Evolutionary conservation across 1,284 basidiomycete genomes (phyloP), one percentile per base, ranked within the genome.

Genomic region (Phellinidium pouzarii): DNA sequence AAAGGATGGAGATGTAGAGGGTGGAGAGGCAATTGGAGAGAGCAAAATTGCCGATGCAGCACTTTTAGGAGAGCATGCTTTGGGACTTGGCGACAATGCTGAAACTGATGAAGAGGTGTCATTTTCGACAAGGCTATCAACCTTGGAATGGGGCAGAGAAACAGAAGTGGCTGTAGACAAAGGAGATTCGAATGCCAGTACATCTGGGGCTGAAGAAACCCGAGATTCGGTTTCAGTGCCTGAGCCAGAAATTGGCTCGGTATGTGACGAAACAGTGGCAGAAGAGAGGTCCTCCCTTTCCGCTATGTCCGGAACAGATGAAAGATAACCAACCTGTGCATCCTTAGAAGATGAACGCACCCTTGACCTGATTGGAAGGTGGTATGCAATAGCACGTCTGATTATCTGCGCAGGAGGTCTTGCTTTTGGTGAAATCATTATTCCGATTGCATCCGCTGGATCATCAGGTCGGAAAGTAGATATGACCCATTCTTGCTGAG

Each of bases 81-180:
- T 44, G 19, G 54, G 25, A 37, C 52, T 55, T 11, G 56, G 31
- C 12, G 55, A 50, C 14, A 58, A 43, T 17, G 52, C 53, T 3
- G 55, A 45, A 19, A 56, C 41, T 25, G 53, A 3, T 17, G 49
- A 23, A 17, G 25, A 43, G n/a, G 45, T 41, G 8, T 50, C 23
- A 20, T 54, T 51, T 38, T 59, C 54, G 11, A 52, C 27, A 27
- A 56, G 49, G 2, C 38, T 52, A 19, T 59, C 54, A 14, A 41
- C 45, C 29, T 56, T 56, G 1, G 60, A 53, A 11, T 61, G 58
- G 8, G 48, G 48, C 31, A 37, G 55, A 46, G 75, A 82, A 2
- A 84, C 60, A 0, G 83, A 84, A 0, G 83, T 84, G 48, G 71
- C 74, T 3, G 77, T 78, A 9, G 82, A 81, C 11, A 73, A 65